Base-by-base conservation (phyloP, 805 yeast genomes). In the Lipomyces oligophaga region DNA sequence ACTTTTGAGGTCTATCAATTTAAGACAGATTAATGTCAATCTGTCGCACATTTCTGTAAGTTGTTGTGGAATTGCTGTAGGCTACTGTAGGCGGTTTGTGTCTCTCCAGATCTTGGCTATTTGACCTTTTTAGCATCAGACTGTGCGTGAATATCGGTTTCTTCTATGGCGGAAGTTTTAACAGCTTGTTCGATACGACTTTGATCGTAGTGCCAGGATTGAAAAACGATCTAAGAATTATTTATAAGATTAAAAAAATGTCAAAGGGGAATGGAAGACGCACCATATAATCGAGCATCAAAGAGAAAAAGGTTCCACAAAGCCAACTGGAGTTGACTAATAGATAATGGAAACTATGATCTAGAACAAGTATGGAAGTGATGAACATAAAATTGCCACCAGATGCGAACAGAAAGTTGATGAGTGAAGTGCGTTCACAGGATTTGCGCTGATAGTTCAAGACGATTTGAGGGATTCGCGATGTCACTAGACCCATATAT, bases 341-440 rank as follows among this genome's bases (percentile, higher is more conserved):
- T 26, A 90, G 62, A 57, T 87, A 90, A 52, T 78, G 73, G 60
- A 73, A 71, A 43, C 86, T 81, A 38, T 81, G 70, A 55, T 87
- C 85, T 4, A 65, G 63, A 36, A 84, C 77, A 40, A 90, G 69
- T 43, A 90, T 90, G 8, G 95, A 83, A 11, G 85, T 75, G 33
- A 93, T 96, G 59, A 88, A 93, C 0, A 96, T 86, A 61, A 85
- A 71, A 64, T 90, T 93, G 38, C 98, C 98, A 46, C 90, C 70
- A 64, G 96, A 88, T 18, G 98, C 97, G 73, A 93, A 90, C 19
- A 93, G 69, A 68, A 90, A 90, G 67, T 93, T 90, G 73, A 90
- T 74, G 61, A 93, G 86, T 8, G 96, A 86, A 39, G 90, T 85
- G 20, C 97, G 97, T 52, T 93, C 97, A 63, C 96, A 88, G 1